phyloP scores from a whole-genome alignment of 2,329 filamentous ascomycete genomes.

The Sporothrix luriei region DNA sequence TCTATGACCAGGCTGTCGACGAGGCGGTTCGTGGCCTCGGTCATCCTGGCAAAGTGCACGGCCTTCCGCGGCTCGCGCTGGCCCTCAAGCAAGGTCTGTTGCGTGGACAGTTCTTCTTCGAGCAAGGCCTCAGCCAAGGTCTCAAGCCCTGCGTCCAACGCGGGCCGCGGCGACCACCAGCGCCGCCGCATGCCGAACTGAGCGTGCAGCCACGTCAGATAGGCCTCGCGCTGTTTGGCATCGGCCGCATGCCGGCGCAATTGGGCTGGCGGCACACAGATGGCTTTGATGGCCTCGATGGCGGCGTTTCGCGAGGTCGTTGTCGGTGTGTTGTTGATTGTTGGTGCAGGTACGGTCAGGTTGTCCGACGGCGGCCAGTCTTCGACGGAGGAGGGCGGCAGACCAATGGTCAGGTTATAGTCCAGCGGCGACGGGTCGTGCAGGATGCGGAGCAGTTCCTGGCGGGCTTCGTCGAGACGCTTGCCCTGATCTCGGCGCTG shows the following conservation, averaged over 20 bases:
- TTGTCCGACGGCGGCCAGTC: not conserved
- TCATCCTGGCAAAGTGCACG: conserved; percentile 33
- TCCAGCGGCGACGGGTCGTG: conserved; percentile 24
- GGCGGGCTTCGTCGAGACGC: conserved; percentile 59
- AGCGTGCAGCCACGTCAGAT: conserved; percentile 33
- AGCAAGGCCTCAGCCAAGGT: conserved; percentile 29
- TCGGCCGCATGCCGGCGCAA: conserved; percentile 12
- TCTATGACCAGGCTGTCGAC: conserved; percentile 42
- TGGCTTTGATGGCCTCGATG: conserved; percentile 31
- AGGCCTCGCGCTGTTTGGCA: conserved; percentile 21
- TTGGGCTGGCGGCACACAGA: conserved; percentile 31
- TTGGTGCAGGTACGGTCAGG: conserved; percentile 17
- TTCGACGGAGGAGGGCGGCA: conserved; percentile 18
- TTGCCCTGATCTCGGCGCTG: conserved; percentile 63
- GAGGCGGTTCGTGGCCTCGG: conserved; percentile 39
- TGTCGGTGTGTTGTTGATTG: conserved; percentile 23
- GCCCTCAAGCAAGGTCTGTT: conserved; percentile 18
- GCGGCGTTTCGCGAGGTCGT: conserved; percentile 21
- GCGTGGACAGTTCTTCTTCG: conserved; percentile 28
- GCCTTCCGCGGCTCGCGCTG: conserved; percentile 42
- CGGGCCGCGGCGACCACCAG: conserved; percentile 31
- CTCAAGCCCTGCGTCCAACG: conserved; percentile 26
- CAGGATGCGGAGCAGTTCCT: conserved; percentile 29
- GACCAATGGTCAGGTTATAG: conserved; percentile 6
- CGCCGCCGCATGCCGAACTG: conserved; percentile 33